Percentiles rank a stretch among this genome's conserved stretches.
Conservation (phyloP, 2,329 filamentous ascomycete species). For the Sarocladiaceae sp. region DNA sequence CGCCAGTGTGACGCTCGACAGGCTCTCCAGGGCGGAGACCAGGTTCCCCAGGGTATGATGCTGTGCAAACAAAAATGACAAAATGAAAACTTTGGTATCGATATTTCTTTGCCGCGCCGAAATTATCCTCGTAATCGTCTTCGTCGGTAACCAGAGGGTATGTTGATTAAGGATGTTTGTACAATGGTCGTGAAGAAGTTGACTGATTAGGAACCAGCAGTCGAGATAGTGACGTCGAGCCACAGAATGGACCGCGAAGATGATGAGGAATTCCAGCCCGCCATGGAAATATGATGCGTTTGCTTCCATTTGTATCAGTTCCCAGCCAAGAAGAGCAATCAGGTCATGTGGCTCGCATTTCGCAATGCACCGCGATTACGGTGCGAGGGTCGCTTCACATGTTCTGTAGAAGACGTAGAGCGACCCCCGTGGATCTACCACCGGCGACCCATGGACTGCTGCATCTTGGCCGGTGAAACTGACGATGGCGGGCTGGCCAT, state of each 20-base stretch:
- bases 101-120: constrained; percentile 39
- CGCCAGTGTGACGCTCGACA: background rate
- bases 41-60: constrained; percentile 21
- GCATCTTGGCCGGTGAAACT: constrained; percentile 59
- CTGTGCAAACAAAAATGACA: constrained; percentile 23
- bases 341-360: constrained; percentile 20
- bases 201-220: constrained; percentile 24
- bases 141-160: constrained; percentile 25
- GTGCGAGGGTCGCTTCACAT: constrained; percentile 27
- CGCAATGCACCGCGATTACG: constrained; percentile 33
- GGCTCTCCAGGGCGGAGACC: constrained; percentile 25
- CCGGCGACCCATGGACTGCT: constrained; percentile 47
- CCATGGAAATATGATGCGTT: constrained; percentile 38
- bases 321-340: constrained; percentile 46
- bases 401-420: constrained; percentile 28
- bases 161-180: constrained; percentile 47
- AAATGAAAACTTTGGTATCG: constrained; percentile 41
- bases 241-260: constrained; percentile 15
- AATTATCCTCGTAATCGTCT: constrained; percentile 26
- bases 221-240: constrained; percentile 21
- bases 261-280: constrained; percentile 34
- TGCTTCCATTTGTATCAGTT: constrained; percentile 30
- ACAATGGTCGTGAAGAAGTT: constrained; percentile 31
- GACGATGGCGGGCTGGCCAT: constrained; percentile 84
- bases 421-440: constrained; percentile 40